These are phyloP conservation scores for Alternaria brassicae DNA, from an alignment of 2,329 filamentous ascomycete species.

Conservation along the genomic window DNA sequence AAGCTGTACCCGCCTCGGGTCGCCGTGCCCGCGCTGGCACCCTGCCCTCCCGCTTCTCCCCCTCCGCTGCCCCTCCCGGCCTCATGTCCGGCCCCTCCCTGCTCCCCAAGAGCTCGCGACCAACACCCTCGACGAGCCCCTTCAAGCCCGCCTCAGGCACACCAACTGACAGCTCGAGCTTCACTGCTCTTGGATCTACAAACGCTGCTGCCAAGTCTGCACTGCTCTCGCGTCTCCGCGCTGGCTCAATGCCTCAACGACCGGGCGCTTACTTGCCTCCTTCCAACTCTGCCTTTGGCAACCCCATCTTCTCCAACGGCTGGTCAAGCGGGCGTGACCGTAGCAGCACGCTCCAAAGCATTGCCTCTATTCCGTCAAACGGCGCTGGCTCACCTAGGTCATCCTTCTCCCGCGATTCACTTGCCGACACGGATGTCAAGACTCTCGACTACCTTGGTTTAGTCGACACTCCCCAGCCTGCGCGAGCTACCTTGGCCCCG, in stretches of 20 bases:
- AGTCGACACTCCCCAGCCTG: constrained; percentile 87
- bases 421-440: constrained; percentile 85
- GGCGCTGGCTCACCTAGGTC: constrained; percentile 87
- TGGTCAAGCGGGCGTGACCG: constrained; percentile 84
- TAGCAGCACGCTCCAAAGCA: constrained; percentile 87
- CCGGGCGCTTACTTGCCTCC: constrained; percentile 67
- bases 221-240: constrained; percentile 82
- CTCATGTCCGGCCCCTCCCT: constrained; percentile 61
- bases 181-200: constrained; percentile 57
- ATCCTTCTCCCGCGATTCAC: constrained; percentile 83
- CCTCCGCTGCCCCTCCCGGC: constrained; percentile 69
- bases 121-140: constrained; percentile 85
- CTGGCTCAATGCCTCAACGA: constrained; percentile 92
- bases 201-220: constrained; percentile 68
- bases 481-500: constrained; percentile 72
- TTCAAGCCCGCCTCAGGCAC: constrained; percentile 71
- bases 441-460: constrained; percentile 96
- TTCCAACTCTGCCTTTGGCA: constrained; percentile 74
- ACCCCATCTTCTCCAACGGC: constrained; percentile 84
- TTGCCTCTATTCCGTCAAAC: constrained; percentile 85
- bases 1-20: constrained; percentile 67
- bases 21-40: constrained; percentile 91
- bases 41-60: constrained; percentile 92
- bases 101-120: constrained; percentile 79
- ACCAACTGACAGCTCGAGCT: constrained; percentile 44